phyloP scores from a whole-genome alignment of 2,329 filamentous ascomycete genomes.

The Neonectria sp. region DNA sequence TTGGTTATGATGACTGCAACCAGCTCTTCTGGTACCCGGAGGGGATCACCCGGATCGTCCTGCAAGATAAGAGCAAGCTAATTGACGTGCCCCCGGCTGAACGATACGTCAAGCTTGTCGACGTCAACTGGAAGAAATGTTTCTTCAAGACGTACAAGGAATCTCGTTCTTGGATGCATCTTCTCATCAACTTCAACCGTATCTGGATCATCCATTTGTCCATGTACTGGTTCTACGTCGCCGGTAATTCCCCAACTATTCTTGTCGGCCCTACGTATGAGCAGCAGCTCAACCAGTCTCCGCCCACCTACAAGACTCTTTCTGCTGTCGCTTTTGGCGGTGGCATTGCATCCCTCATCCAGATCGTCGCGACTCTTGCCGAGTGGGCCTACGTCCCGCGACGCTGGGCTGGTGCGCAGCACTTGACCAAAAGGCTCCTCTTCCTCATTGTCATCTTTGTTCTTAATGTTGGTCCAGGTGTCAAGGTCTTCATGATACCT shows the following conservation, averaged over 20 bases:
- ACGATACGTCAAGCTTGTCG: slow-evolving; percentile 91
- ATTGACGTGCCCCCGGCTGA: slow-evolving; percentile 92
- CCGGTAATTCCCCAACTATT: slow-evolving; percentile 89
- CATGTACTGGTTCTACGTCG: slow-evolving; percentile 97
- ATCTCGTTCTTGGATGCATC: slow-evolving; percentile 96
- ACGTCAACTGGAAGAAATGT: slow-evolving; percentile 97
- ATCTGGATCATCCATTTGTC: slow-evolving; percentile 98
- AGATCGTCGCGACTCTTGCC: slow-evolving; percentile 86
- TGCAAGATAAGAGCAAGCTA: slow-evolving; percentile 94
- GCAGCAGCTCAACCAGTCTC: slow-evolving; percentile 86
- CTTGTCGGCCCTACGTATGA: slow-evolving; percentile 84
- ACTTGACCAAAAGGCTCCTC: slow-evolving; percentile 90
- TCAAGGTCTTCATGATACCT: slow-evolving; percentile 84
- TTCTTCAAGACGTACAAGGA: slow-evolving; percentile 99
- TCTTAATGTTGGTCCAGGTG: slow-evolving; percentile 87
- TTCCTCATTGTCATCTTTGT: slow-evolving; percentile 86
- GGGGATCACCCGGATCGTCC: slow-evolving; percentile 92
- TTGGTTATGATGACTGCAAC: slow-evolving; percentile 99
- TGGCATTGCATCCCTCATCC: slow-evolving; percentile 85
- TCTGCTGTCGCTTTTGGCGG: slow-evolving; percentile 93
- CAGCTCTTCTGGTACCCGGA: slow-evolving; percentile 99
- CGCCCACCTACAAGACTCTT: slow-evolving; percentile 78
- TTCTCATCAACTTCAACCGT: slow-evolving; percentile 98
- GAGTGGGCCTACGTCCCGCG: slow-evolving; percentile 98
- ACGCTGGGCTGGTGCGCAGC: slow-evolving; percentile 95